Evolutionary conservation across 768 basidiomycete genomes (phyloP).

Genomic region (Roridomyces roridus): DNA sequence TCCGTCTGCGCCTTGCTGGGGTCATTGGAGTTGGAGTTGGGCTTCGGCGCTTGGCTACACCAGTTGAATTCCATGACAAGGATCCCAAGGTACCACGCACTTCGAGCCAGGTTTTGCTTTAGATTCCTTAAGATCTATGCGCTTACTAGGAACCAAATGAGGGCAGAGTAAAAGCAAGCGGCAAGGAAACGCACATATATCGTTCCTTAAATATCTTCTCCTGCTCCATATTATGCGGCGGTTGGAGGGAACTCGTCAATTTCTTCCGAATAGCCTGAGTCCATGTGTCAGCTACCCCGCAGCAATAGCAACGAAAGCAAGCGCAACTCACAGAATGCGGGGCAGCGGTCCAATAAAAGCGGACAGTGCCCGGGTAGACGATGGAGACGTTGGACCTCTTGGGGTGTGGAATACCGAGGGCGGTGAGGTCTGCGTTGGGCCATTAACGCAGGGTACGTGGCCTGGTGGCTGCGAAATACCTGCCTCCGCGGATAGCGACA

Average conservation of each 20-base stretch:
- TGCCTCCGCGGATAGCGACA: constrained; percentile 30
- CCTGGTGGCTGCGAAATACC: background rate
- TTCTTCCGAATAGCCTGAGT: constrained; percentile 12
- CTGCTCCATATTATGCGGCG: background rate
- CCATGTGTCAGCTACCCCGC: too few relatives aligned
- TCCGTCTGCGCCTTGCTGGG: too few relatives aligned
- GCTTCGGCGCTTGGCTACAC: too few relatives aligned
- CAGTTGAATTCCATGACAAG: too few relatives aligned
- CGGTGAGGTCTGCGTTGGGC: constrained; percentile 33
- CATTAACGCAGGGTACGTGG: background rate
- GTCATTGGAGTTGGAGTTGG: too few relatives aligned
- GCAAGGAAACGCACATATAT: background rate
- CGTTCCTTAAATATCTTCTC: background rate
- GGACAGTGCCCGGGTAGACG: constrained; percentile 38
- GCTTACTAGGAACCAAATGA: too few relatives aligned
- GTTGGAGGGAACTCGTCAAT: background rate
- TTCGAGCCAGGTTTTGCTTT: too few relatives aligned
- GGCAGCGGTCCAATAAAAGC: constrained; percentile 24
- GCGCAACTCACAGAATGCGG: constrained; percentile 13
- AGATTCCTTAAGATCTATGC: too few relatives aligned
- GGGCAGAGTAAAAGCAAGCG: too few relatives aligned
- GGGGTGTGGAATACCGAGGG: constrained; percentile 46
- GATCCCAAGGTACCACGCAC: too few relatives aligned
- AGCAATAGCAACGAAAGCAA: too few relatives aligned
- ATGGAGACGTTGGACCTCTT: constrained; percentile 41